phyloP scores from a whole-genome alignment of 208 protist species.

The Leptomonas seymouri region DNA sequence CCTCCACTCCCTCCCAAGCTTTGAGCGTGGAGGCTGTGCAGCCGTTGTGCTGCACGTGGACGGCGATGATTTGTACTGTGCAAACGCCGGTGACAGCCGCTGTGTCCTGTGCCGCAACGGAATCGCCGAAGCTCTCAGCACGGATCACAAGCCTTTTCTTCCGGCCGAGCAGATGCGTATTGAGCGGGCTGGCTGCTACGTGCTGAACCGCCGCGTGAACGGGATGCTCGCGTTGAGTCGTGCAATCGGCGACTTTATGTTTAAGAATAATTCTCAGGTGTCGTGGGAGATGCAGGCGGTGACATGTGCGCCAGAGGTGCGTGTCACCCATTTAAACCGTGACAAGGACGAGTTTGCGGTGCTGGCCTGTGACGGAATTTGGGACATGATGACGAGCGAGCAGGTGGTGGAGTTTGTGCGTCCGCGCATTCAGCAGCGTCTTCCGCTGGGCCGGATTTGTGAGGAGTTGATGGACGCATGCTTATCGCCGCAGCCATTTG shows the following conservation, averaged over 20 bases:
- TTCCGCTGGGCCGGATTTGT: slow-evolving; percentile 61
- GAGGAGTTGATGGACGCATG: slow-evolving; percentile 83
- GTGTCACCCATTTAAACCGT: slow-evolving; percentile 60
- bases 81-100: slow-evolving; percentile 94
- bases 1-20: slow-evolving; percentile 44
- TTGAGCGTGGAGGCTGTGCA: slow-evolving; percentile 87
- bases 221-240: slow-evolving; percentile 94
- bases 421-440: slow-evolving; percentile 53
- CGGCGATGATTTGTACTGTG: slow-evolving; percentile 81
- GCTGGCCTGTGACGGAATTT: slow-evolving; percentile 94
- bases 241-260: slow-evolving; percentile 95
- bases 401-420: slow-evolving; percentile 87
- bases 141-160: slow-evolving; percentile 94
- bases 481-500: slow-evolving; percentile 82
- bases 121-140: slow-evolving; percentile 87
- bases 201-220: slow-evolving; percentile 93
- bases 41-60: slow-evolving; percentile 83
- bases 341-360: slow-evolving; percentile 89
- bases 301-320: slow-evolving; percentile 88
- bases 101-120: slow-evolving; percentile 88
- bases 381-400: slow-evolving; percentile 91
- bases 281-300: slow-evolving; percentile 91
- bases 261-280: slow-evolving; percentile 88
- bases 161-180: slow-evolving; percentile 86
- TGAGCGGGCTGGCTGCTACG: slow-evolving; percentile 90